Evolutionary conservation across 192 early-diverging fungal genomes (phyloP).

Genomic region (Geranomyces michiganensis): DNA sequence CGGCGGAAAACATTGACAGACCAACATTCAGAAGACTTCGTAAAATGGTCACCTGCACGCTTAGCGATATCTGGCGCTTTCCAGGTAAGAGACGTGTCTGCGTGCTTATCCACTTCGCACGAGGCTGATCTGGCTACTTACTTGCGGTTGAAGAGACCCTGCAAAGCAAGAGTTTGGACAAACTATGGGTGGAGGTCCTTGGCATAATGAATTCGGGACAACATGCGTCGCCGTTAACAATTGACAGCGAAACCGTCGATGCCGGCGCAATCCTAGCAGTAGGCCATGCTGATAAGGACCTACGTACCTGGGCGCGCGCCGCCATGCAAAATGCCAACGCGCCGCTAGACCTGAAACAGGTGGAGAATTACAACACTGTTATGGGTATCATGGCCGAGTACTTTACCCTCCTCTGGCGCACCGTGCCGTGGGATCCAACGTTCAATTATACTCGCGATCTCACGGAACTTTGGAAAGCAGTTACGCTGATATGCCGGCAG

Average conservation of each 20-base stretch:
- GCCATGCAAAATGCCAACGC: slow-evolving; percentile 3
- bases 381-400: neutral
- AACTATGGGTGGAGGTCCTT: slow-evolving; percentile 8
- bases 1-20: neutral
- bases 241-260: slow-evolving; percentile 1
- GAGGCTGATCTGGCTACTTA: neutral
- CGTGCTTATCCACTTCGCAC: neutral
- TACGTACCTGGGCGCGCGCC: slow-evolving; percentile 20
- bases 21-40: slow-evolving; percentile 13
- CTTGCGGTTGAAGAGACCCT: slow-evolving; percentile 12
- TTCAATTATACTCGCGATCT: slow-evolving; percentile 15
- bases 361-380: neutral
- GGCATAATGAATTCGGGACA: neutral
- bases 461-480: slow-evolving; percentile 2
- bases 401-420: neutral
- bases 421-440: neutral
- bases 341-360: neutral
- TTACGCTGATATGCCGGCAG: neutral
- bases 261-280: slow-evolving; percentile 14
- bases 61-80: slow-evolving; percentile 26
- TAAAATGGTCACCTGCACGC: slow-evolving; percentile 1
- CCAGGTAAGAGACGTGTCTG: slow-evolving; percentile 2
- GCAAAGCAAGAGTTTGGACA: slow-evolving; percentile 14
- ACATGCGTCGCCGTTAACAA: neutral
- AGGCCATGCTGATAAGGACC: slow-evolving; percentile 6